Conservation (phyloP, 176 grass and related monocot genomes). For the Oryza glumipatula region DNA sequence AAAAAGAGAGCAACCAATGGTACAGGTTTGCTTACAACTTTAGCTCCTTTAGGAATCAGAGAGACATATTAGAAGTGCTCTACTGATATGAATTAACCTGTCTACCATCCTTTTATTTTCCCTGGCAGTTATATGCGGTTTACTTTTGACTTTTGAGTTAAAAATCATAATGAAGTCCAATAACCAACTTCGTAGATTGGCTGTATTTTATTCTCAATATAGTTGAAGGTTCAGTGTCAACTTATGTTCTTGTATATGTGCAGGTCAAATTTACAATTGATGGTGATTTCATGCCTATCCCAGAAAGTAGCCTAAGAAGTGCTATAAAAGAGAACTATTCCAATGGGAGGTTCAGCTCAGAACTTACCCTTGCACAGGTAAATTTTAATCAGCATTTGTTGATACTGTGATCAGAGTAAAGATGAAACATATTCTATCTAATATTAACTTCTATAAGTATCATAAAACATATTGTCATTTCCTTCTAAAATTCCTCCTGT, state of each 20-base stretch:
- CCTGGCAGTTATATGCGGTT: not conserved
- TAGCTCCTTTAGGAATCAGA: not conserved
- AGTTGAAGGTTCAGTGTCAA: conserved; percentile 3
- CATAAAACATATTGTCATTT: not conserved
- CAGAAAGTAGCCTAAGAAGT: conserved; percentile 54
- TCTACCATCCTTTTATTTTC: not conserved
- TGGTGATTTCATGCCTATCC: conserved; percentile 73
- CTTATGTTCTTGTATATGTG: not conserved
- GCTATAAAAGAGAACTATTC: conserved; percentile 79
- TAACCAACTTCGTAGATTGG: not conserved
- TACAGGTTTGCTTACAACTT: not conserved
- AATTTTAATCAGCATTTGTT: conserved; percentile 11
- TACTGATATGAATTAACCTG: not conserved
- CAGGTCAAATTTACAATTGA: conserved; percentile 87
- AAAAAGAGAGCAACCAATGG: not conserved
- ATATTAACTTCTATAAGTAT: not conserved
- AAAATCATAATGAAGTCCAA: not conserved
- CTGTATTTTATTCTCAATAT: not conserved
- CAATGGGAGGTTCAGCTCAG: conserved; percentile 64
- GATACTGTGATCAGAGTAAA: conserved; percentile 1
- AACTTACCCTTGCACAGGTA: conserved; percentile 73
- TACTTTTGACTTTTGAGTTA: conserved; percentile 6
- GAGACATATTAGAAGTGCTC: not conserved
- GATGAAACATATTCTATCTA: conserved; percentile 7
- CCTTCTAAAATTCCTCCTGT: conserved; percentile 12